Percentiles rank a stretch among this genome's conserved stretches.
These are phyloP conservation scores for Solidago caesia DNA, from an alignment of 129 eudicot genomes.

Conservation along the genomic window DNA sequence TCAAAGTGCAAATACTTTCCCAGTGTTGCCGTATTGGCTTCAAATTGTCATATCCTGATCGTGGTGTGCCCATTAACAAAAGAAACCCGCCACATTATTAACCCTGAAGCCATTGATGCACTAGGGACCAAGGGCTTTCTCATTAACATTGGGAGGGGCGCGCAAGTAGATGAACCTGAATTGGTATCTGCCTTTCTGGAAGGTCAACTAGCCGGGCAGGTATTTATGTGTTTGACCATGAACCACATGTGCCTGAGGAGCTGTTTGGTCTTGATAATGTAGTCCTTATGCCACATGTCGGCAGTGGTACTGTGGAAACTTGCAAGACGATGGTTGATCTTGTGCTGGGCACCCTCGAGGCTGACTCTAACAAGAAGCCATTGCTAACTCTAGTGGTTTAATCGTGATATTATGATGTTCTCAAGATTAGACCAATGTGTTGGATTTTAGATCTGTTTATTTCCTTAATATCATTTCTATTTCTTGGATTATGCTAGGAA, in stretches of 20 bases:
- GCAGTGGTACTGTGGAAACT: constrained; percentile 57
- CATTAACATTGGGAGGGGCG: constrained; percentile 78
- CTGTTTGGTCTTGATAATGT: constrained; percentile 56
- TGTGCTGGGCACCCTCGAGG: constrained; percentile 67
- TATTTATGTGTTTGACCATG: constrained; percentile 76
- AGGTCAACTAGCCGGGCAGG: constrained; percentile 92
- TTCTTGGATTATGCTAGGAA: constrained; percentile 1
- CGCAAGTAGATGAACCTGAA: constrained; percentile 72
- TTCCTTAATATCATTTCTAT: not conserved
- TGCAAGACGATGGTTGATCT: constrained; percentile 70
- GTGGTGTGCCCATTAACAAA: constrained; percentile 66
- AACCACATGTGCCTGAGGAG: constrained; percentile 66
- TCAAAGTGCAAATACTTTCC: constrained; percentile 56
- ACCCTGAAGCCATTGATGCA: constrained; percentile 64
- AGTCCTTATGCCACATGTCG: constrained; percentile 64
- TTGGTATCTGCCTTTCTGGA: constrained; percentile 70
- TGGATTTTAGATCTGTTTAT: not conserved
- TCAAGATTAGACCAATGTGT: not conserved
- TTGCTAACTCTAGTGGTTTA: constrained; percentile 58
- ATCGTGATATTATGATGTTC: constrained; percentile 1
- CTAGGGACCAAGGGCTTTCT: constrained; percentile 67
- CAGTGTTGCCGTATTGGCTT: constrained; percentile 57
- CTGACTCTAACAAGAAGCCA: constrained; percentile 56
- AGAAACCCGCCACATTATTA: constrained; percentile 69
- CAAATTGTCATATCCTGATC: constrained; percentile 64